Evolutionary conservation across 495 filamentous ascomycete genomes (phyloP).

Genomic region (Tuber brumale): DNA sequence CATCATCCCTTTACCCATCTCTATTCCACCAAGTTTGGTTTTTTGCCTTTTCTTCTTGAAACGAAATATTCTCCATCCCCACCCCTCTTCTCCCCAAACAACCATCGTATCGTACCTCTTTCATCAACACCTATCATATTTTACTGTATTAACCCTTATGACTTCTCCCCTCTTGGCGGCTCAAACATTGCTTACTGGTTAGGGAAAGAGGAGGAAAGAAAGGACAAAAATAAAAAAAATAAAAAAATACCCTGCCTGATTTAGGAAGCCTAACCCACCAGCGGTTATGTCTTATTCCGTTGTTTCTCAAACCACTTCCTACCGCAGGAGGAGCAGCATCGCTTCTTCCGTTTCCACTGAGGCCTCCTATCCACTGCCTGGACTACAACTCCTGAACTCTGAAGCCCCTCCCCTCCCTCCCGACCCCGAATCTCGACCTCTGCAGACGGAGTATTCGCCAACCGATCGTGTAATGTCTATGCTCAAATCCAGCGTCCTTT

Average conservation of each 20-base stretch:
- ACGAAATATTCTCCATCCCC: neutral
- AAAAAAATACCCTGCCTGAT: neutral
- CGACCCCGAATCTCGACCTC: conserved; percentile 10
- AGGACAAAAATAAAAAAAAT: neutral
- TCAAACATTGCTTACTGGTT: neutral
- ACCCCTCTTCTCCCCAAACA: neutral
- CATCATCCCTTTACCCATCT: neutral
- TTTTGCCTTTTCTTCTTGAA: neutral
- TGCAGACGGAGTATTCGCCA: conserved; percentile 1
- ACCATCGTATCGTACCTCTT: neutral
- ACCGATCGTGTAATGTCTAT: conserved; percentile 15
- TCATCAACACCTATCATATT: neutral
- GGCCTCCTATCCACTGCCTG: conserved; percentile 11
- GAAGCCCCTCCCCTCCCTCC: conserved; percentile 9
- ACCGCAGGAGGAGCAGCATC: conserved; percentile 15
- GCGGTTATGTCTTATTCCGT: conserved; percentile 29
- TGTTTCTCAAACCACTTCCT: conserved; percentile 13
- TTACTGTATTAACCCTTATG: neutral
- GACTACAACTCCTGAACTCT: conserved; percentile 26
- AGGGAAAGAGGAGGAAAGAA: neutral
- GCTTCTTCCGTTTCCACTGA: conserved; percentile 17
- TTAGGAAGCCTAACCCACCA: neutral
- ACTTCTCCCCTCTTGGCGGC: neutral
- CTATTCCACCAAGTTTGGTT: neutral
- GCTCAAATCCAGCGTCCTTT: conserved; percentile 24